Conservation (phyloP, 805 yeast genomes). For the Barnettozyma vustinii region DNA sequence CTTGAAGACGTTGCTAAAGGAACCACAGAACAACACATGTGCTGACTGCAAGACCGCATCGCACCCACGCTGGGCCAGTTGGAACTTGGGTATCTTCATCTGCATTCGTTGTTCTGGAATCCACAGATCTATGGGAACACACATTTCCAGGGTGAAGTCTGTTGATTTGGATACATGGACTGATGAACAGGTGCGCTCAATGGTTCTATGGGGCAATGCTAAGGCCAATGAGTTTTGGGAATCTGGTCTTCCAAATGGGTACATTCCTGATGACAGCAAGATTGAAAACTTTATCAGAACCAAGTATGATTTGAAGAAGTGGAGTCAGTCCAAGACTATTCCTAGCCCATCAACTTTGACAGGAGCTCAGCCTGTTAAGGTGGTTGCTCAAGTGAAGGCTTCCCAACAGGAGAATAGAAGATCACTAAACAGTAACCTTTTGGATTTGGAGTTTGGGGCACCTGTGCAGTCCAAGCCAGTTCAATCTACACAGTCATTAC, state of each 20-base stretch:
- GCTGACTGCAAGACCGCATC: conserved; percentile 88
- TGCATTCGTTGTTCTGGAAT: conserved; percentile 96
- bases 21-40: conserved; percentile 71
- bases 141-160: conserved; percentile 85
- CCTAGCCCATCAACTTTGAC: conserved; percentile 47
- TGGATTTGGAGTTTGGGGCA: conserved; percentile 29
- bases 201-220: conserved; percentile 84
- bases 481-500: conserved; percentile 3
- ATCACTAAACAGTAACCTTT: conserved; percentile 15
- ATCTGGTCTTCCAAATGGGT: conserved; percentile 58
- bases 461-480: conserved; percentile 4
- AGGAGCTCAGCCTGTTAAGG: background rate
- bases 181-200: conserved; percentile 77
- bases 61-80: conserved; percentile 97
- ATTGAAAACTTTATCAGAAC: conserved; percentile 87
- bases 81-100: conserved; percentile 90
- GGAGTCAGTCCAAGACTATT: conserved; percentile 55
- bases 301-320: conserved; percentile 85
- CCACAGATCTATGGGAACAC: conserved; percentile 94
- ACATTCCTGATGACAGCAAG: conserved; percentile 78
- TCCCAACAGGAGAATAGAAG: conserved; percentile 14
- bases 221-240: conserved; percentile 85
- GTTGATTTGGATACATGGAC: conserved; percentile 97
- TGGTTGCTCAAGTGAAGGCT: conserved; percentile 7
- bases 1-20: conserved; percentile 68